Percentiles rank a stretch among this genome's conserved stretches.
These are phyloP conservation scores for Avena atlantica DNA, from an alignment of 176 grass and related monocot species.

Conservation along the genomic window DNA sequence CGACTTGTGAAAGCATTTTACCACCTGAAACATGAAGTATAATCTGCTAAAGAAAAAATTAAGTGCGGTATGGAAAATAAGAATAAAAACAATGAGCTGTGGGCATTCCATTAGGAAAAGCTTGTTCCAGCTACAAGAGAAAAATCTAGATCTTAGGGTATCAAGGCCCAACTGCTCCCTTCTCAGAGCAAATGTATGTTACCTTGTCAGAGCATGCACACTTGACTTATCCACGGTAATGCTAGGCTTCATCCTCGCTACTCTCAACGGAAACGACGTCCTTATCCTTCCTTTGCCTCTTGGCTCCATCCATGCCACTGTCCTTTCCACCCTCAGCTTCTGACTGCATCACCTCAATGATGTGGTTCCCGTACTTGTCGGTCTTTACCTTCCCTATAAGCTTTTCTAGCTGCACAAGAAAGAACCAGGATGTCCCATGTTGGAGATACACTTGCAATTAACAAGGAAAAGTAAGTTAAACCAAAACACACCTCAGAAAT, in stretches of 20 bases:
- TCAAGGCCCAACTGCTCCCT: neutral
- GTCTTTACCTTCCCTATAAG: slow-evolving; percentile 89
- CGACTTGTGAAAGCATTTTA: neutral
- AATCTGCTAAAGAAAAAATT: neutral
- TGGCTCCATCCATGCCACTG: slow-evolving; percentile 39
- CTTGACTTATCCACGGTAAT: neutral
- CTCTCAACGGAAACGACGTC: slow-evolving; percentile 65
- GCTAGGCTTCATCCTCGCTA: slow-evolving; percentile 63
- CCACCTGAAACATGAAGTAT: neutral
- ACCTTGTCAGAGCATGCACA: neutral
- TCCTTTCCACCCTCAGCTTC: slow-evolving; percentile 30
- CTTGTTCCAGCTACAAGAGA: slow-evolving; percentile 1
- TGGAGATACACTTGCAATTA: slow-evolving; percentile 1
- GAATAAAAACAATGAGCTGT: neutral
- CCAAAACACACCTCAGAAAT: slow-evolving; percentile 56
- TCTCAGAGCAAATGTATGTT: neutral
- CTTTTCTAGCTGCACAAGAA: slow-evolving; percentile 71
- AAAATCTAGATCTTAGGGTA: neutral
- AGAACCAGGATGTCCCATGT: slow-evolving; percentile 25
- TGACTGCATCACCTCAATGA: slow-evolving; percentile 64
- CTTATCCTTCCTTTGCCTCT: slow-evolving; percentile 69
- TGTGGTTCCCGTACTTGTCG: slow-evolving; percentile 66
- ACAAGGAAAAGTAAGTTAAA: slow-evolving; percentile 3
- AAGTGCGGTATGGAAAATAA: neutral
- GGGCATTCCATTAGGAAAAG: neutral